Percentiles rank a stretch among this genome's conserved stretches.
phyloP scores from a whole-genome alignment of 352 stramenopile genomes.

The Phytophthora sp. region DNA sequence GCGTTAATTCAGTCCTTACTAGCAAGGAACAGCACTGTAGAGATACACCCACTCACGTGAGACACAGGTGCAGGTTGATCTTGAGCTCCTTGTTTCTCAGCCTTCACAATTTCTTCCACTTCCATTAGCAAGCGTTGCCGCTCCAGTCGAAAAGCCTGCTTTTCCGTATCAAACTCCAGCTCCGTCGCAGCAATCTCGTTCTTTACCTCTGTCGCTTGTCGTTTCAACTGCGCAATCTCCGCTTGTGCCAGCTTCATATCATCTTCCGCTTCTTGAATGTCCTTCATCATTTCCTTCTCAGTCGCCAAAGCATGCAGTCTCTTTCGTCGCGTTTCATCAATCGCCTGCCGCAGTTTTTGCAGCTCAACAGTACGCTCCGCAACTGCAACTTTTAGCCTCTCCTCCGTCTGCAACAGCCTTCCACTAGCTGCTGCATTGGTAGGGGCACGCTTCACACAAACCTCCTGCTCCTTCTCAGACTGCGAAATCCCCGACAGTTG shows the following conservation, averaged over 20 bases:
- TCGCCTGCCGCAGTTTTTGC: constrained; percentile 50
- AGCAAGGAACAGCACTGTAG: neutral
- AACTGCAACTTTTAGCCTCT: constrained; percentile 57
- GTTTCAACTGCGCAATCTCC: constrained; percentile 54
- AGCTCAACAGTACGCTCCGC: constrained; percentile 60
- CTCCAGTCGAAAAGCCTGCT: constrained; percentile 55
- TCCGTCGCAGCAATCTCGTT: constrained; percentile 48
- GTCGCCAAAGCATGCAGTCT: constrained; percentile 46
- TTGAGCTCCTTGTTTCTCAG: constrained; percentile 34
- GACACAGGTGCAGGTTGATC: constrained; percentile 8
- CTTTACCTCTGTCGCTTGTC: constrained; percentile 35
- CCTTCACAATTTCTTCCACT: constrained; percentile 50
- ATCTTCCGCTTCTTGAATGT: constrained; percentile 46
- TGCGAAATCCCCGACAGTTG: constrained; percentile 3
- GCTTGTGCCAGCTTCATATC: constrained; percentile 39
- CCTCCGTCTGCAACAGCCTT: constrained; percentile 79
- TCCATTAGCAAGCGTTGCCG: constrained; percentile 51
- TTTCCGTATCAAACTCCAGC: constrained; percentile 52
- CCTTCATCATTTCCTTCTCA: constrained; percentile 52
- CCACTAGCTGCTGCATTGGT: constrained; percentile 4
- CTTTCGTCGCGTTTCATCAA: constrained; percentile 51
- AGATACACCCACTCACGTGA: constrained; percentile 16
- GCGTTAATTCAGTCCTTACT: neutral
- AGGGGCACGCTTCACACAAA: neutral
- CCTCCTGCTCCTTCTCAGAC: constrained; percentile 5